These are phyloP conservation scores for Epichloe sylvatica DNA, from an alignment of 2,329 filamentous ascomycete species.

Conservation along the genomic window DNA sequence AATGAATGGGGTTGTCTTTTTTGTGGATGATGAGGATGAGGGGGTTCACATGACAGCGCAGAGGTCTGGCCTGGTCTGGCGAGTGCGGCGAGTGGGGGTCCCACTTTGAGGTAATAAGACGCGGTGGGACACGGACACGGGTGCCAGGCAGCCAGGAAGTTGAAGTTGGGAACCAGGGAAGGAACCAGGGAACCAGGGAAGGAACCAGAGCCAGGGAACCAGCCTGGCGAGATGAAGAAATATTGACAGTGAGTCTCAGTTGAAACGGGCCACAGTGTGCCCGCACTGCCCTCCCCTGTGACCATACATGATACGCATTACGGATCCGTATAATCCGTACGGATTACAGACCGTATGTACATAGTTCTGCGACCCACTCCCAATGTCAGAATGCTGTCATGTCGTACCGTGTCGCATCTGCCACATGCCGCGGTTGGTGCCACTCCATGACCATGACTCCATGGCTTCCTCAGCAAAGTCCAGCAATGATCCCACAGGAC, in stretches of 20 bases:
- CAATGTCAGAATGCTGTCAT: neutral
- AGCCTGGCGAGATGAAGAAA: no score
- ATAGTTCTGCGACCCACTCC: neutral
- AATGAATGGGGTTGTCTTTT: conserved; percentile 1
- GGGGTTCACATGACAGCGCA: conserved; percentile 2
- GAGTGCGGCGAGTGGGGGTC: neutral
- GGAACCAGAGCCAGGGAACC: neutral
- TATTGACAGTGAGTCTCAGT: no score
- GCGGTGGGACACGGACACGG: no score
- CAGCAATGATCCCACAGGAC: neutral
- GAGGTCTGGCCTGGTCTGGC: neutral
- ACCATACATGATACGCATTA: no score
- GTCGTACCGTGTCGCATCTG: no score
- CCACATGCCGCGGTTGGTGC: no score
- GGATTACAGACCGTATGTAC: no score
- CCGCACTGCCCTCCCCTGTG: no score
- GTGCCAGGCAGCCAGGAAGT: neutral
- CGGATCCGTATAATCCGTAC: no score
- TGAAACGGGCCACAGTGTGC: no score
- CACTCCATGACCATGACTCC: no score
- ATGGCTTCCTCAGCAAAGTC: neutral
- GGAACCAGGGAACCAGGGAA: neutral
- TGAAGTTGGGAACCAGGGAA: neutral
- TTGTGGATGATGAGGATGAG: conserved; percentile 5
- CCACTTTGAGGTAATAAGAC: conserved; percentile 5